Conservation (phyloP, 225 moss, liverwort and hornwort genomes). For the Asterella californica region DNA sequence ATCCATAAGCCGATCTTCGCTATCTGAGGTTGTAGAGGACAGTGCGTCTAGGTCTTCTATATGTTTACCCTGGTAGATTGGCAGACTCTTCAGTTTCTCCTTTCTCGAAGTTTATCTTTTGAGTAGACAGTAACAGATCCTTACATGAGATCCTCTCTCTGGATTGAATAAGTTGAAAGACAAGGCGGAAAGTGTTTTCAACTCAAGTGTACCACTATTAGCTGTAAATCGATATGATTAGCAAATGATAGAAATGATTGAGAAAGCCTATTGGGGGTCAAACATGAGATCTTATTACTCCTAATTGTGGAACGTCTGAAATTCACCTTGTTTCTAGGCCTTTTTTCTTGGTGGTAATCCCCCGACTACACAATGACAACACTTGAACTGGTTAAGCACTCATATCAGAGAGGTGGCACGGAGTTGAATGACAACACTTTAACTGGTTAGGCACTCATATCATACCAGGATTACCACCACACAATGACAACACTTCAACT, state of each 20-base stretch:
- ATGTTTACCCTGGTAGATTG: neutral
- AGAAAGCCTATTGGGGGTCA: neutral
- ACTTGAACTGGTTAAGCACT: neutral
- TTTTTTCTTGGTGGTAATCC: neutral
- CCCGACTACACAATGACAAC: neutral
- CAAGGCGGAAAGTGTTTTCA: no score
- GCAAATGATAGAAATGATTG: no score
- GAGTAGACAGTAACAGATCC: no score
- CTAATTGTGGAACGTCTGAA: no score
- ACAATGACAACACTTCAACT: no score
- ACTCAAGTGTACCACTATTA: neutral
- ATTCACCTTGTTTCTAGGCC: neutral
- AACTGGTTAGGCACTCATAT: no score
- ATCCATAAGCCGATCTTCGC: conserved; percentile 16
- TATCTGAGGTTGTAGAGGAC: conserved; percentile 3
- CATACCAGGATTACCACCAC: no score
- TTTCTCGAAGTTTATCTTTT: neutral
- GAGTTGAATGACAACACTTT: no score
- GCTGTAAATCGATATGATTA: neutral
- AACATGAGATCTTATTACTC: neutral
- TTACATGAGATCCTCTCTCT: neutral
- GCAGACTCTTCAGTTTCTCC: neutral
- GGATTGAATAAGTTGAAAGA: neutral
- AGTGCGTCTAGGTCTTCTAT: neutral
- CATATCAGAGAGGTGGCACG: no score